Base-by-base conservation (phyloP, 1,139 yeast species). In the Lodderomyces margitis region DNA sequence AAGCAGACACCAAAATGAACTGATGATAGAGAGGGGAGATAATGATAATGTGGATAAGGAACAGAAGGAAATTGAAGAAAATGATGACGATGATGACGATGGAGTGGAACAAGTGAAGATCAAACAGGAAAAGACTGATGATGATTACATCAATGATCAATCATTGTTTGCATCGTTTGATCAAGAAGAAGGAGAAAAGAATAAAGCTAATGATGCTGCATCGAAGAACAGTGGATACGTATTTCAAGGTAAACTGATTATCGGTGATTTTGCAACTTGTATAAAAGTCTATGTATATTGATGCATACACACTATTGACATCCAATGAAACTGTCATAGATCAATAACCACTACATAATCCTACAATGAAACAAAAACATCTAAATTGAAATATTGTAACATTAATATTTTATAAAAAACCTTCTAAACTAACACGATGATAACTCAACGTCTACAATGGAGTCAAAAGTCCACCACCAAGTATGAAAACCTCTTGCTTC, bases 181-280 rank as follows among this genome's bases (percentile, higher is more conserved):
- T n/a, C n/a, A n/a, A 14, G 34, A 34, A 15, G 37, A 19, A 21
- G 39, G 37, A 12, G 27, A 38, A 31, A 38, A 37, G 36, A 24
- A 21, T 20, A 19, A 19, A 5, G 12, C 12, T 7, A 28, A 28
- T n/a, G n/a, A n/a, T n/a, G n/a, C 14, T 9, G 14, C 9, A 10
- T 4, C 3, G 20, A 4, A 10, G 30, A 3, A 21, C n/a, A n/a
- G 24, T 23, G 30, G 35, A 15, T 36, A 40, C 20, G 27, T 23
- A 23, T 33, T 46, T 19, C 24, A 10, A 11, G 23, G 34, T 3
- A 34, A 25, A 21, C 25, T 17, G 27, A 34, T 48, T n/a, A 30
- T 46, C 32, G 51, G 50, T 8, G 41, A 44, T 40, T 33, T 48
- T 32, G 36, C 42, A 31, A 42, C 43, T 39, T 45, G 50, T 36